A percentile compares a stretch with the other conserved stretches of the same genome.
phyloP scores from a whole-genome alignment of 495 filamentous ascomycete genomes.

The Aspergillus heteromorphus region DNA sequence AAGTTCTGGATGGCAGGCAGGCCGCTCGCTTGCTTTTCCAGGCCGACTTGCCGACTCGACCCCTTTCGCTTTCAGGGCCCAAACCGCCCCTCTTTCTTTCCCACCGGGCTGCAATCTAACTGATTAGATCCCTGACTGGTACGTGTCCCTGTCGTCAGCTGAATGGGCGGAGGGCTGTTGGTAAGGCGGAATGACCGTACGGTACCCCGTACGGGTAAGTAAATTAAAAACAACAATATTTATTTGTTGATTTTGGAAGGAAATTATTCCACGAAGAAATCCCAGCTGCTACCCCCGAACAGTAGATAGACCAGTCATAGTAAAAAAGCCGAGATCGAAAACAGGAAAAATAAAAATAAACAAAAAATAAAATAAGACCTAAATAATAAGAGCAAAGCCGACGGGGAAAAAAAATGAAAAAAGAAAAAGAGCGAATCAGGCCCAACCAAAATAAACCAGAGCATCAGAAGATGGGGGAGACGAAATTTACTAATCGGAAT shows the following conservation, averaged over 20 bases:
- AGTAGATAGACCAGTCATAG: too few relatives aligned
- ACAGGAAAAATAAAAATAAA: too few relatives aligned
- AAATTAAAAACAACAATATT: too few relatives aligned
- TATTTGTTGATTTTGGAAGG: neutral
- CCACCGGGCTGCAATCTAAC: slow-evolving; percentile 10
- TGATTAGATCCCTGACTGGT: slow-evolving; percentile 18
- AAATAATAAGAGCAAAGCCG: neutral
- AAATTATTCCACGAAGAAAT: neutral
- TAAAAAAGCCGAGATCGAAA: too few relatives aligned
- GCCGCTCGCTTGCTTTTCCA: too few relatives aligned
- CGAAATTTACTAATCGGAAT: neutral
- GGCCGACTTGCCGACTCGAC: neutral
- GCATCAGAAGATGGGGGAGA: too few relatives aligned
- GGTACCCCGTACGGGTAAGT: too few relatives aligned
- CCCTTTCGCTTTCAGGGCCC: slow-evolving; percentile 17
- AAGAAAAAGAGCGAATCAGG: neutral
- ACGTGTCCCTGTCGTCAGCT: slow-evolving; percentile 24
- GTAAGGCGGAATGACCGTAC: too few relatives aligned
- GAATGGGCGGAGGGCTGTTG: neutral
- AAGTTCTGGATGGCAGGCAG: too few relatives aligned
- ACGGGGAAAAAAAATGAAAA: neutral
- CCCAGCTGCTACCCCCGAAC: too few relatives aligned
- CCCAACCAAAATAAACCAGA: too few relatives aligned
- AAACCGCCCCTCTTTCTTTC: slow-evolving; percentile 4
- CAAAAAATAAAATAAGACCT: neutral